A percentile compares a stretch with the other conserved stretches of the same genome.
Evolutionary conservation across 2,329 filamentous ascomycete species (phyloP).

Genomic region (Onygena corvina): DNA sequence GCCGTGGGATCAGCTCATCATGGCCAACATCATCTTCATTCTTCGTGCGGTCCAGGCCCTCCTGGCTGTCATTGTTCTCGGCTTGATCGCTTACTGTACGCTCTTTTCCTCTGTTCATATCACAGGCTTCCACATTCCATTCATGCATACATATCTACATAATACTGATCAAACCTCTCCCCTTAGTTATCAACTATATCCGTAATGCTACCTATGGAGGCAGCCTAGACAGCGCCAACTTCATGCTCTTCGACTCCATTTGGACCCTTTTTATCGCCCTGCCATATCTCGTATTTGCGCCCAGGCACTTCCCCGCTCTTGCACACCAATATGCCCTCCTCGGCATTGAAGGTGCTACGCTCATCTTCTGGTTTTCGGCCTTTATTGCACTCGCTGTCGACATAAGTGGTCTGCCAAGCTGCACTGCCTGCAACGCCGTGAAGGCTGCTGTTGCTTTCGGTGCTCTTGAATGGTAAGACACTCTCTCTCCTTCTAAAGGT

Average conservation of each 20-base stretch:
- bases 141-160: not conserved
- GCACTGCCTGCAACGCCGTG: slow-evolving; percentile 47
- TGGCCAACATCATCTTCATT: slow-evolving; percentile 11
- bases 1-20: not conserved
- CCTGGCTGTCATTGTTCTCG: slow-evolving; percentile 62
- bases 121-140: too few relatives aligned
- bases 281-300: slow-evolving; percentile 56
- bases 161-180: not conserved
- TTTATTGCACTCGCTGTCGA: slow-evolving; percentile 63
- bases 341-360: slow-evolving; percentile 57
- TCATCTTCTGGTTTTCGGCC: slow-evolving; percentile 83
- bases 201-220: slow-evolving; percentile 24
- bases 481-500: not conserved
- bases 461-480: slow-evolving; percentile 37
- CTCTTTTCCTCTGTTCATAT: not conserved
- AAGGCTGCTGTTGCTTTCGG: slow-evolving; percentile 43
- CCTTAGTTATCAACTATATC: slow-evolving; percentile 45
- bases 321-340: slow-evolving; percentile 56
- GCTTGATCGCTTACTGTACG: slow-evolving; percentile 60
- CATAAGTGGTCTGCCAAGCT: slow-evolving; percentile 45
- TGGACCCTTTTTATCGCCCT: slow-evolving; percentile 62
- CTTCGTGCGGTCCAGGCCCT: slow-evolving; percentile 55
- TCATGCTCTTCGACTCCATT: slow-evolving; percentile 65
- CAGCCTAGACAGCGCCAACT: slow-evolving; percentile 52
- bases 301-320: slow-evolving; percentile 47